Evolutionary conservation across 2,329 filamentous ascomycete genomes (phyloP), one percentile per base, ranked within the genome.

Genomic region (Claviceps maximensis): DNA sequence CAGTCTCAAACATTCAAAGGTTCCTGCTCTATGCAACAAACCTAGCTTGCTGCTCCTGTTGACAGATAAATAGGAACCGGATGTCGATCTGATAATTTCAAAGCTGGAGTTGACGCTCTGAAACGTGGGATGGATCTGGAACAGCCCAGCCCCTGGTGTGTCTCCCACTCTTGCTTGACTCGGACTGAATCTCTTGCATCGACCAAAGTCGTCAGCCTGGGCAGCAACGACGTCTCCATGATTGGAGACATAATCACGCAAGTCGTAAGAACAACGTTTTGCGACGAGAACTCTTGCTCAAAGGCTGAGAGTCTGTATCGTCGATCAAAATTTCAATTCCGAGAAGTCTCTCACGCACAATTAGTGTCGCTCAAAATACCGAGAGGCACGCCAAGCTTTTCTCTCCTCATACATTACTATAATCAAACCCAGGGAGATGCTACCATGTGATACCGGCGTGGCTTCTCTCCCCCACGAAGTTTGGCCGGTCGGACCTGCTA

Each of bases 401-500:
- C 12, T 1, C 33, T 36, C 9, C 31, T 33, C 7, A 33, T 9
- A n/a, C 15, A n/a, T 38, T 15, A 9, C 36, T 38, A 15, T 38
- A 3, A 33, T 33, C 7, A 3, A 12, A 8, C 13, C 31, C 9
- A 33, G 31, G 1, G 7, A 8, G 36, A 38, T 17, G 36, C 8
- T 38, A 1, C 36, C 6, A 17, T 8, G 15, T 38, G 33, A 38
- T 38, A 38, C 4, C 5, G 33, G 19, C 25, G 47, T 36, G 38
- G 44, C 42, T 46, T 27, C 25, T 12, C 33, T 27, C 25, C 12
- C 33, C 31, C n/a, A 23, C 23, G 1, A 46, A 46, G 56, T 93
- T 91, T 64, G 87, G 91, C 41, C 82, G 87, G 49, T 82, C 85
- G 61, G 87, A 91, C 65, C 75, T 91, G 42, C 80, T 88, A 17